These are phyloP conservation scores for Pythium inflatum DNA, from an alignment of 352 stramenopile genomes.

Conservation along the genomic window DNA sequence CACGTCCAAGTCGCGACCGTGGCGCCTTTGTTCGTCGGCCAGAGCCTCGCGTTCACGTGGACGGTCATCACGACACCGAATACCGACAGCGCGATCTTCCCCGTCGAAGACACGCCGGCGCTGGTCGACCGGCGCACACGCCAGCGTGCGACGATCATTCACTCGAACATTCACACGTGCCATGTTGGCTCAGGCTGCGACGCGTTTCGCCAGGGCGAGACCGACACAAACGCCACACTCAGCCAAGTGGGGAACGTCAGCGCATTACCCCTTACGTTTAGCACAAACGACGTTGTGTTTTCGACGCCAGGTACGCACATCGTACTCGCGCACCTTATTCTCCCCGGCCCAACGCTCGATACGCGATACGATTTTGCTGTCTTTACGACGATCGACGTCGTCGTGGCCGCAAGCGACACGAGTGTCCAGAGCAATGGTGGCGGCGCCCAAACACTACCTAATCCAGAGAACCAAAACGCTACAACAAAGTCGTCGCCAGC, in stretches of 20 bases:
- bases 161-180: slow-evolving; percentile 37
- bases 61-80: slow-evolving; percentile 16
- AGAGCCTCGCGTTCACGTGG: slow-evolving; percentile 29
- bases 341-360: slow-evolving; percentile 24
- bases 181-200: slow-evolving; percentile 23
- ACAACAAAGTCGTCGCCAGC: neutral
- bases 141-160: slow-evolving; percentile 27
- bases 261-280: slow-evolving; percentile 15
- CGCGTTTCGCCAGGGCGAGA: slow-evolving; percentile 26
- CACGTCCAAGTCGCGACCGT: neutral
- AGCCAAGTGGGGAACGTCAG: slow-evolving; percentile 38
- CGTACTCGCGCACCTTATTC: slow-evolving; percentile 43
- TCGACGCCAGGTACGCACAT: slow-evolving; percentile 30
- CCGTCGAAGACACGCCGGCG: slow-evolving; percentile 7
- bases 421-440: slow-evolving; percentile 8
- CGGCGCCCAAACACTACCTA: too few relatives aligned
- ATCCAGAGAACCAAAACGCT: neutral
- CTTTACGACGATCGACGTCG: slow-evolving; percentile 30
- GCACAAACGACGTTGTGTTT: slow-evolving; percentile 34
- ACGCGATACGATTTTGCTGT: slow-evolving; percentile 41
- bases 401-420: neutral
- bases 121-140: slow-evolving; percentile 25
- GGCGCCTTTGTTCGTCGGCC: slow-evolving; percentile 5
- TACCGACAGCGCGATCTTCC: slow-evolving; percentile 18
- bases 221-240: slow-evolving; percentile 25